Evolutionary conservation across 2,329 filamentous ascomycete genomes (phyloP).

Genomic region (Colletotrichum sp.): DNA sequence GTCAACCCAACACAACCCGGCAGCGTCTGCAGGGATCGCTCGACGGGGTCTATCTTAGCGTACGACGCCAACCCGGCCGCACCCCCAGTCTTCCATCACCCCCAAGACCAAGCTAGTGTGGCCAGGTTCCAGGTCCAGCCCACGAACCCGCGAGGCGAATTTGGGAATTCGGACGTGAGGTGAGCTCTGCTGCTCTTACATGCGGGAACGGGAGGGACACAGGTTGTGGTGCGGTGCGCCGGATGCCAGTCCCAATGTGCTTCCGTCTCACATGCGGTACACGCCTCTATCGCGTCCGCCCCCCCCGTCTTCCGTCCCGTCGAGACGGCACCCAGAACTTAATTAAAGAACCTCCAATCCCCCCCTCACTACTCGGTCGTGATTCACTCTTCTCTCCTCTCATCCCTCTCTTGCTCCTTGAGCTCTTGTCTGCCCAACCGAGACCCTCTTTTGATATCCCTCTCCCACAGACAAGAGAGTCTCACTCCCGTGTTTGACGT

Average conservation of each 20-base stretch:
- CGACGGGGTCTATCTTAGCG: conserved; percentile 8
- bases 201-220: background rate
- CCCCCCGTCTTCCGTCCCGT: background rate
- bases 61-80: background rate
- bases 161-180: background rate
- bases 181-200: background rate
- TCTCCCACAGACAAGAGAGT: background rate
- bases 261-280: conserved; percentile 8
- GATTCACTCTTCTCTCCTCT: background rate
- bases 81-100: background rate
- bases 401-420: conserved; percentile 10
- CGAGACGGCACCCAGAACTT: background rate
- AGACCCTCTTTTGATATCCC: background rate
- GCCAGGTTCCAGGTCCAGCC: conserved; percentile 11
- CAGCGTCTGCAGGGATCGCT: background rate
- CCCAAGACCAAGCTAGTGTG: background rate
- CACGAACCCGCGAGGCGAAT: conserved; percentile 3
- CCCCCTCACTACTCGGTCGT: background rate
- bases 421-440: background rate
- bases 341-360: conserved; percentile 15
- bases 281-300: background rate
- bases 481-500: background rate
- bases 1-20: conserved; percentile 1
- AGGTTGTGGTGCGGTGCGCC: background rate
- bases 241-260: background rate